Conservation (phyloP, 1,284 basidiomycete genomes). For the Coniophora puteana region DNA sequence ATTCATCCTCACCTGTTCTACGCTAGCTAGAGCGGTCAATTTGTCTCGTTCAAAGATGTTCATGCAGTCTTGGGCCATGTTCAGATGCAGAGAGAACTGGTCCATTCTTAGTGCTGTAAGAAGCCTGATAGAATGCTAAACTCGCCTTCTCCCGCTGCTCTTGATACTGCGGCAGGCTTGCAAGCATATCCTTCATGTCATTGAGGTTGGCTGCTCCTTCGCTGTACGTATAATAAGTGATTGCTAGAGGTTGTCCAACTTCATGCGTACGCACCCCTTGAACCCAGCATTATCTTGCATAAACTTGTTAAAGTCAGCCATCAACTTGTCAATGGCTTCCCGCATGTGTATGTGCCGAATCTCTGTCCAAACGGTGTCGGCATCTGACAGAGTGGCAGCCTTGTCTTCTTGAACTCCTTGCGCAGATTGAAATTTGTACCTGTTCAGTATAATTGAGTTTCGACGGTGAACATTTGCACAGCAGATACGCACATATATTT, state of each 20-base stretch:
- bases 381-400: constrained; percentile 78
- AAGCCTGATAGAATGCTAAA: too few species aligned
- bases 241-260: background rate
- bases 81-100: constrained; percentile 93
- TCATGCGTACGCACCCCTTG: constrained; percentile 56
- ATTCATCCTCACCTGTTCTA: constrained; percentile 83
- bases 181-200: constrained; percentile 99
- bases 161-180: constrained; percentile 92
- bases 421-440: constrained; percentile 86
- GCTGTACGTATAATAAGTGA: constrained; percentile 29
- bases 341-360: constrained; percentile 98
- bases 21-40: constrained; percentile 80
- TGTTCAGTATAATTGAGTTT: constrained; percentile 23
- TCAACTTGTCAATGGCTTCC: constrained; percentile 95
- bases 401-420: constrained; percentile 85
- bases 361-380: constrained; percentile 88
- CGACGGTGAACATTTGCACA: background rate
- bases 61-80: constrained; percentile 99
- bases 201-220: constrained; percentile 86
- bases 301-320: constrained; percentile 93
- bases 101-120: background rate
- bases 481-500: constrained; percentile 71
- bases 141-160: constrained; percentile 91
- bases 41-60: constrained; percentile 86
- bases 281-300: constrained; percentile 92